These are phyloP conservation scores for Rubia balearica DNA, from an alignment of 305 asterid genomes.

Conservation along the genomic window DNA sequence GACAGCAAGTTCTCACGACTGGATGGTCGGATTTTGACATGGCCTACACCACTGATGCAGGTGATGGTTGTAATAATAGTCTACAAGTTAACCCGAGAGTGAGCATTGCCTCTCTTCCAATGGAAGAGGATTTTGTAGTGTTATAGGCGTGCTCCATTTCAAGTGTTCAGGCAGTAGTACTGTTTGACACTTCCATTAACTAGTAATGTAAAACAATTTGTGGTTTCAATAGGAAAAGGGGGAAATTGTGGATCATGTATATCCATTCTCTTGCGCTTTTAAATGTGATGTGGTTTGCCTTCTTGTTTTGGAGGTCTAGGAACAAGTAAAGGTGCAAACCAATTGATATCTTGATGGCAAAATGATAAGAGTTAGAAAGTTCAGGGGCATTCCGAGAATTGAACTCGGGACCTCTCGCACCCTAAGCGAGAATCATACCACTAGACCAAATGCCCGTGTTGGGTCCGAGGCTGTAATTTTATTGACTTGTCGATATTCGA, in stretches of 20 bases:
- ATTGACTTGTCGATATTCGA: no score
- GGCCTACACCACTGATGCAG: neutral
- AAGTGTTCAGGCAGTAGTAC: neutral
- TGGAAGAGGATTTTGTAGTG: slow-evolving; percentile 7
- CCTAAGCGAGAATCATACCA: slow-evolving; percentile 99
- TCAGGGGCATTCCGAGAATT: slow-evolving; percentile 99
- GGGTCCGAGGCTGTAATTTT: no score
- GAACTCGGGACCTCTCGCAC: slow-evolving; percentile 99
- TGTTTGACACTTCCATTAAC: neutral
- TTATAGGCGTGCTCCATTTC: neutral
- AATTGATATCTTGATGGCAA: no score
- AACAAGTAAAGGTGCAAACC: no score
- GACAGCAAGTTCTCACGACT: neutral
- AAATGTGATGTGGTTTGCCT: no score
- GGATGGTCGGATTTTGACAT: neutral
- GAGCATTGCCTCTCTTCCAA: neutral
- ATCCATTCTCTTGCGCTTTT: no score
- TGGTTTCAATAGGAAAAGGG: neutral
- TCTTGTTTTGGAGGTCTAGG: no score
- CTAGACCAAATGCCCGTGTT: slow-evolving; percentile 99
- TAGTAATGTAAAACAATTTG: neutral
- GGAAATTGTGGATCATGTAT: no score
- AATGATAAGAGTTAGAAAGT: neutral
- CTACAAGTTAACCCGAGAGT: neutral
- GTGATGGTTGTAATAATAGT: neutral